These are phyloP conservation scores for Neurospora sp. DNA, from an alignment of 495 filamentous ascomycete species.

Conservation along the genomic window DNA sequence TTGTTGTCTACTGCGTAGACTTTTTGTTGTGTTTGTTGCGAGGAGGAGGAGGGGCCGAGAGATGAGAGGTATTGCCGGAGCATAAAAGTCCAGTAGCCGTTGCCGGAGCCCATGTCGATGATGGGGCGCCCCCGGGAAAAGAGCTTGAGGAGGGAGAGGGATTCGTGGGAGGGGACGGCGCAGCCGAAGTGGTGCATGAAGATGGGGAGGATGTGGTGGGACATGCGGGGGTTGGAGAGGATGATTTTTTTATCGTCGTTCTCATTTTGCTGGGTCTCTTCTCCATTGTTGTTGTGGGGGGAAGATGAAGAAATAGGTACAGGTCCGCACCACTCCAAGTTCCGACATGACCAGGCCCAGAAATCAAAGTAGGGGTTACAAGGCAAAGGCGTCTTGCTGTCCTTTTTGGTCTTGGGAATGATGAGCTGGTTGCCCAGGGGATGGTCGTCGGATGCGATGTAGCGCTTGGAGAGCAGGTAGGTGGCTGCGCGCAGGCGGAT, in stretches of 20 bases:
- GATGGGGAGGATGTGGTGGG: constrained; percentile 50
- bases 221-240: constrained; percentile 13
- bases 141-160: constrained; percentile 38
- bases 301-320: constrained; percentile 3
- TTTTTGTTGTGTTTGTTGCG: not conserved
- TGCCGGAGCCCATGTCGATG: constrained; percentile 42
- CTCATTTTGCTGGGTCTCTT: no score
- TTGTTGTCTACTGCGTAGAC: constrained; percentile 40
- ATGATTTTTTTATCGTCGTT: no score
- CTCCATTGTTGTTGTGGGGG: no score
- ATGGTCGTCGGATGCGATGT: constrained; percentile 17
- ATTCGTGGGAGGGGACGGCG: constrained; percentile 46
- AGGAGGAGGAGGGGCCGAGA: constrained; percentile 12
- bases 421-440: constrained; percentile 5
- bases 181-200: constrained; percentile 61
- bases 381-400: not conserved
- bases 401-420: constrained; percentile 3
- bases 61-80: constrained; percentile 33
- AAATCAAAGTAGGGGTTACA: constrained; percentile 49
- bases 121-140: constrained; percentile 30
- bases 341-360: constrained; percentile 39
- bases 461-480: constrained; percentile 38
- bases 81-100: constrained; percentile 55
- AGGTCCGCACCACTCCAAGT: constrained; percentile 44
- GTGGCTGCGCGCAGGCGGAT: constrained; percentile 37